Conservation (phyloP, 371 early-diverging fungal species). For the Lichtheimia ramosa region DNA sequence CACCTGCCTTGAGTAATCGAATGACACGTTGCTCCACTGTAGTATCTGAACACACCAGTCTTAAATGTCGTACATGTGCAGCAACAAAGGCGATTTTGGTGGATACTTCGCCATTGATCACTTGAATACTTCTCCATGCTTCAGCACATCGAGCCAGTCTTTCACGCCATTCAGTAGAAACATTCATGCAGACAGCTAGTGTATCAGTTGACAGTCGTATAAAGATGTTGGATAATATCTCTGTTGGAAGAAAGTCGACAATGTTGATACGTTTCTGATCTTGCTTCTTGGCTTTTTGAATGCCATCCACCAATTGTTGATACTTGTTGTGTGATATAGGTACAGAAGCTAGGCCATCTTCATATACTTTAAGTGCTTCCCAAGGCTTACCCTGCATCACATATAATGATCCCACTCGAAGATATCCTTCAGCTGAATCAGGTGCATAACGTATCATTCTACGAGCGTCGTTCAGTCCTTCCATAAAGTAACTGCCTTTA, state of each 20-base stretch:
- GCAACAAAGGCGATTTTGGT: neutral
- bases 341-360: neutral
- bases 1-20: constrained; percentile 2
- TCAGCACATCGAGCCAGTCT: constrained; percentile 3
- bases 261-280: constrained; percentile 8
- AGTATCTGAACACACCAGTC: constrained; percentile 2
- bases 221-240: constrained; percentile 1
- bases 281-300: constrained; percentile 3
- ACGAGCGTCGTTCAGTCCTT: constrained; percentile 6
- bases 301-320: neutral
- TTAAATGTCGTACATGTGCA: constrained; percentile 6
- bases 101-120: neutral
- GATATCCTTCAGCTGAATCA: neutral
- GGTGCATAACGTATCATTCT: constrained; percentile 7
- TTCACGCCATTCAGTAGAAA: constrained; percentile 8
- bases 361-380: constrained; percentile 5
- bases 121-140: constrained; percentile 4
- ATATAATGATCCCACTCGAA: constrained; percentile 7
- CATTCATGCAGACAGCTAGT: constrained; percentile 6
- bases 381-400: constrained; percentile 6
- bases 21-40: neutral
- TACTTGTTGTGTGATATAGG: constrained; percentile 1
- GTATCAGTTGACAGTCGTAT: constrained; percentile 1
- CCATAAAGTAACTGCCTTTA: constrained; percentile 1
- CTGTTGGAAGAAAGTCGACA: neutral